Percentiles rank a stretch among this genome's conserved stretches.
These are phyloP conservation scores for Corylus americana DNA, from an alignment of 306 rosid species.

Conservation along the genomic window DNA sequence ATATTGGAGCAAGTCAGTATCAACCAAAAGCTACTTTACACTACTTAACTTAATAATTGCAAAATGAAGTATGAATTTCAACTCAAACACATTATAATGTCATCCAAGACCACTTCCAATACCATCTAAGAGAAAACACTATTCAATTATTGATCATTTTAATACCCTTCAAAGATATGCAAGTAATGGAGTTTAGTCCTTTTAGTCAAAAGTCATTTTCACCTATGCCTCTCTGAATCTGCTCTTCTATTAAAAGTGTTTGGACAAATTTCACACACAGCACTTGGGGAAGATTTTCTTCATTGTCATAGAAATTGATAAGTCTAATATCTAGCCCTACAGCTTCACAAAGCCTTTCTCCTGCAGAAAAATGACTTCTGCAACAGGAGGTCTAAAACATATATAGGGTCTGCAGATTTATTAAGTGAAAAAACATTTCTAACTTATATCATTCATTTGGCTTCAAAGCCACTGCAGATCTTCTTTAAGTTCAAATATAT, in stretches of 20 bases:
- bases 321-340: constrained; percentile 7
- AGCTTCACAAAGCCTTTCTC: background rate
- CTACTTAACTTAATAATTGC: too few species aligned
- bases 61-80: background rate
- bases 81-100: background rate
- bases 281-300: background rate
- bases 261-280: background rate
- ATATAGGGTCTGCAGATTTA: background rate
- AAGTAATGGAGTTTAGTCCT: background rate
- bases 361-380: background rate
- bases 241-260: background rate
- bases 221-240: background rate
- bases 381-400: background rate
- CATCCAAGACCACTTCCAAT: background rate
- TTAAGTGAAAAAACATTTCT: background rate
- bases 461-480: too few species aligned
- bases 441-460: too few species aligned
- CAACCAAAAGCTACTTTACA: too few species aligned
- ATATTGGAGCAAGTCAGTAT: too few species aligned
- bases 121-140: background rate
- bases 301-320: constrained; percentile 1
- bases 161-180: background rate
- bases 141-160: background rate
- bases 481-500: too few species aligned
- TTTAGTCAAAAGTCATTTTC: background rate